Evolutionary conservation across 768 basidiomycete genomes (phyloP).

Genomic region (Leucocoprinus birnbaumii): DNA sequence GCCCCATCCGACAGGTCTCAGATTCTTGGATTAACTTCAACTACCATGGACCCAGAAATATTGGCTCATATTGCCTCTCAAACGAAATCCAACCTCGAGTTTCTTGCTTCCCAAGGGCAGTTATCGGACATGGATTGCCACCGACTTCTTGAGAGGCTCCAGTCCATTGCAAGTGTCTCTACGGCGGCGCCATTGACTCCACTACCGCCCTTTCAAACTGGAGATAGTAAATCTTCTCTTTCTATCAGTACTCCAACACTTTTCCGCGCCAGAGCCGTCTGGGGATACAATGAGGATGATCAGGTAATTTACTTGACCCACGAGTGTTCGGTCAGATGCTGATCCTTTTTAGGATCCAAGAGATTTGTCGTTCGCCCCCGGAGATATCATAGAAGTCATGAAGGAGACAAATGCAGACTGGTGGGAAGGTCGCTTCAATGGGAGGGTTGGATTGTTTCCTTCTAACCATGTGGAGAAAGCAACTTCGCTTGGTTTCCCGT

Average conservation of each 20-base stretch:
- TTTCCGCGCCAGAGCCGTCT: constrained; percentile 50
- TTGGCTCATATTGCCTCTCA: constrained; percentile 52
- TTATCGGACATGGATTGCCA: constrained; percentile 43
- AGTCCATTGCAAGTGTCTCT: constrained; percentile 6
- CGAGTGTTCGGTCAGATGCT: neutral
- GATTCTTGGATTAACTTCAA: neutral
- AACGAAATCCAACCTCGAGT: constrained; percentile 52
- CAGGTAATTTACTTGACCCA: constrained; percentile 30
- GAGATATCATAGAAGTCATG: constrained; percentile 72
- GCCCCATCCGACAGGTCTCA: neutral
- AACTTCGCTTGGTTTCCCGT: constrained; percentile 15
- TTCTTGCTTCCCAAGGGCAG: constrained; percentile 47
- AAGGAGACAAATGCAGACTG: constrained; percentile 78
- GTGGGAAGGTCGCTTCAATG: constrained; percentile 76
- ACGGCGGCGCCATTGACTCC: neutral
- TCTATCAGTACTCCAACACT: constrained; percentile 19
- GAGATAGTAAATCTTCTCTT: constrained; percentile 7
- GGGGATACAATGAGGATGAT: constrained; percentile 64
- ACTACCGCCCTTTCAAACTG: neutral
- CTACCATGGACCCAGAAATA: constrained; percentile 1
- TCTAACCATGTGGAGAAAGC: constrained; percentile 67
- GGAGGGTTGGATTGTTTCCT: constrained; percentile 72
- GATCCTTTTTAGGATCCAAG: constrained; percentile 50
- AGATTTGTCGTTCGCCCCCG: constrained; percentile 71
- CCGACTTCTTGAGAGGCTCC: constrained; percentile 44